Evolutionary conservation across 2,329 filamentous ascomycete genomes (phyloP).

Genomic region (Fusarium fracticaudum): DNA sequence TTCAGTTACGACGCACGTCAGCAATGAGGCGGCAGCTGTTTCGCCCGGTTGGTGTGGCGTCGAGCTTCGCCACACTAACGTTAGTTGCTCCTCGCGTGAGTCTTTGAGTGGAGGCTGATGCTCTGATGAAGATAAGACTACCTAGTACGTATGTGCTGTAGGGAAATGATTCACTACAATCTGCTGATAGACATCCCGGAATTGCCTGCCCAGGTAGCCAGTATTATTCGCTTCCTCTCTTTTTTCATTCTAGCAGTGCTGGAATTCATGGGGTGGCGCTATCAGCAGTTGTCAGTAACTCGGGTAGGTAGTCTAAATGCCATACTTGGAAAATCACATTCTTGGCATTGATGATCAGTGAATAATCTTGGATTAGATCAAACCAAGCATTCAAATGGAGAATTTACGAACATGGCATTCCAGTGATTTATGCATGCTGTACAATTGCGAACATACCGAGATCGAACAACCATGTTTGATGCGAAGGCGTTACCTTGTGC

Average conservation of each 20-base stretch:
- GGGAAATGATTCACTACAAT: background rate
- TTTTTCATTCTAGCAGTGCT: background rate
- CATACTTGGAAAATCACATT: background rate
- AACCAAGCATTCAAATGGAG: background rate
- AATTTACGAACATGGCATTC: background rate
- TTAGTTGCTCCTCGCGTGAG: background rate
- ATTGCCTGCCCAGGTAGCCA: background rate
- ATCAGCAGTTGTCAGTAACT: background rate
- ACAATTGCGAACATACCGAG: background rate
- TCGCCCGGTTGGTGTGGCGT: conserved; percentile 36
- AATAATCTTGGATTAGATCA: background rate
- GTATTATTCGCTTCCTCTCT: background rate
- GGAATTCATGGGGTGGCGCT: background rate
- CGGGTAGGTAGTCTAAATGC: background rate
- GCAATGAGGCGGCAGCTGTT: conserved; percentile 43
- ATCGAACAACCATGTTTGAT: background rate
- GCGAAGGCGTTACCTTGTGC: background rate
- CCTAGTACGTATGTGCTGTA: background rate
- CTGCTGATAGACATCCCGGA: background rate
- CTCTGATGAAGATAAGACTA: background rate
- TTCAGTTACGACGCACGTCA: conserved; percentile 41
- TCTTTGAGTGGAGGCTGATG: background rate
- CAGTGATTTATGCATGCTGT: background rate
- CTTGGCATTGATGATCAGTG: background rate
- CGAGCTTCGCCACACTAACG: conserved; percentile 40